These are phyloP conservation scores for Kwoniella bestiolae DNA, from an alignment of 768 basidiomycete species.

Conservation along the genomic window DNA sequence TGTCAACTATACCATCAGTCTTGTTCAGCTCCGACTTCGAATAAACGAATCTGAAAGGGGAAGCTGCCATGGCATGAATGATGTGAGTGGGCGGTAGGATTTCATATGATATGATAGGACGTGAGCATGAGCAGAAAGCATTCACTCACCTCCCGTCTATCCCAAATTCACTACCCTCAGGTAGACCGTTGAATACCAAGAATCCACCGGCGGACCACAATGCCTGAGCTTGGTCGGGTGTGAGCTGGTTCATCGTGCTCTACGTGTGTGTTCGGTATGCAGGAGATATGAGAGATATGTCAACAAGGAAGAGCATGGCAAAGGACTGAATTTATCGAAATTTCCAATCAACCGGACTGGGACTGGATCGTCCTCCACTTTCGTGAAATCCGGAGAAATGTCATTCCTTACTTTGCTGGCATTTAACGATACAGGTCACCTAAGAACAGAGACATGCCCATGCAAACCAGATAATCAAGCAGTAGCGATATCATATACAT, in stretches of 20 bases:
- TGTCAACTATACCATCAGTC: not conserved
- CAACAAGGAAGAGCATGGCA: too few species aligned
- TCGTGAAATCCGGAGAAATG: too few species aligned
- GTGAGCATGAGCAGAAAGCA: too few species aligned
- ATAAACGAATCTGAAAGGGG: not conserved
- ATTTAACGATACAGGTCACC: too few species aligned
- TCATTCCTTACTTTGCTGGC: not conserved
- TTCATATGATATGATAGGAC: too few species aligned
- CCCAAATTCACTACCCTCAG: conserved; percentile 56
- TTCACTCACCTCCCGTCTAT: conserved; percentile 56
- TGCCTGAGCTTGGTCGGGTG: conserved; percentile 50
- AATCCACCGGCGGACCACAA: conserved; percentile 57
- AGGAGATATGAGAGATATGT: too few species aligned
- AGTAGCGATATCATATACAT: not conserved
- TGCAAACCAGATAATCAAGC: not conserved
- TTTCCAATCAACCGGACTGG: too few species aligned
- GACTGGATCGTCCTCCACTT: not conserved
- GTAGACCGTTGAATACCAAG: conserved; percentile 54
- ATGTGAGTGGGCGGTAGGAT: too few species aligned
- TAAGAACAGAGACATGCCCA: too few species aligned
- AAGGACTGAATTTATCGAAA: too few species aligned
- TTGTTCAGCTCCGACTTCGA: not conserved
- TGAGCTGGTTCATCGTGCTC: conserved; percentile 27
- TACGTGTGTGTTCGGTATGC: not conserved
- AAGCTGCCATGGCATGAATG: too few species aligned